Evolutionary conservation across 164 flowering plant genomes (phyloP), one percentile per base, ranked within the genome.

Genomic region (Vitis amurensis): DNA sequence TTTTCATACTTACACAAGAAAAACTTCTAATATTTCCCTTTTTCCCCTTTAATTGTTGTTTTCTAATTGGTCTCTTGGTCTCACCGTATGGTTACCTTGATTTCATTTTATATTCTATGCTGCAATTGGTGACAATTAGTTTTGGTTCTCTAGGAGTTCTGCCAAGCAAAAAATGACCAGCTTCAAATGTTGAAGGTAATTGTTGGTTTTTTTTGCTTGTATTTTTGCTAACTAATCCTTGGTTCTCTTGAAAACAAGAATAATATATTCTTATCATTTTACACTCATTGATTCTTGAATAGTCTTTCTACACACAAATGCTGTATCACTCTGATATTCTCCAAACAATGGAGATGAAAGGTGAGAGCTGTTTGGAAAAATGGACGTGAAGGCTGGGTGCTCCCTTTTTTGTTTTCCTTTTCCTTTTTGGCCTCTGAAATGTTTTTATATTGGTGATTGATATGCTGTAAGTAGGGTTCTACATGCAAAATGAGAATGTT

Each of bases 171-270:
- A 15, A 70, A 76, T 78, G 89, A 77, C 8, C 76, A 82, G 63
- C 74, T 73, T 60, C 85, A 86, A 66, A 70, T 59, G 68, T 73
- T 87, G 63, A 77, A 85, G 89, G 96, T 90, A 74, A 57, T 30
- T 56, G 6, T 60, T 58, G 14, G 37, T 50, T 3, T 63, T 53
- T 49, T 44, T 59, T 17, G 7, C 8, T 59, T 67, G 3, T 31
- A 31, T 31, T 31, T 3, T 31, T 31, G 44, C 30, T 47, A 15
- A 9, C 53, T 9, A 27, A 11, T 63, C 29, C 15, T 63, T 48
- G 31, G 66, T 49, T 10, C 52, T 47, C 23, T 11, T 64, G 67
- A 53, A 11, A 53, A 53, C n/a, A 53, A 14, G 3, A 53, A 31
- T 31, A 23, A 23, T 23, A 1, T 23, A 23, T 23, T 23, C 27